These are phyloP conservation scores for Sporobolomyces roseus DNA, from an alignment of 768 basidiomycete species.

Conservation along the genomic window DNA sequence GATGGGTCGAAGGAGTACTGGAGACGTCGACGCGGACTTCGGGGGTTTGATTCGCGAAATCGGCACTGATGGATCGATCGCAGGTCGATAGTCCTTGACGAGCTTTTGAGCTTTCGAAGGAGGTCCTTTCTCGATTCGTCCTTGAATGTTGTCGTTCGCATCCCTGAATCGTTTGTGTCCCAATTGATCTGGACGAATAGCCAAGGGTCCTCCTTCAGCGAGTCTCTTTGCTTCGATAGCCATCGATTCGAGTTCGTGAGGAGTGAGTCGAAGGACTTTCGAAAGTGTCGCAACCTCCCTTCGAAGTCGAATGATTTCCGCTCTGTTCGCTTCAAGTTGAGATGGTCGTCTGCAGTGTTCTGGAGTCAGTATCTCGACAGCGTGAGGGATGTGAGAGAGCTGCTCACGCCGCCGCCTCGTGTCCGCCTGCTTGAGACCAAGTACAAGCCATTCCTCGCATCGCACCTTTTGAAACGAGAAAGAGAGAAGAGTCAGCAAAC, in stretches of 20 bases:
- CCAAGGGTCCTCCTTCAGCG: not conserved
- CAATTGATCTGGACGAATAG: no score
- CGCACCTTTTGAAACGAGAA: not conserved
- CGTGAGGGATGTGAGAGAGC: no score
- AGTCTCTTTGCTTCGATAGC: not conserved
- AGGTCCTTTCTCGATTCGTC: no score
- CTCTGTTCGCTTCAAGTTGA: not conserved
- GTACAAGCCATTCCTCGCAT: not conserved
- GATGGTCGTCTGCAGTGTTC: not conserved
- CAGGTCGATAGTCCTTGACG: no score
- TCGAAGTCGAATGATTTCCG: slow-evolving; percentile 7
- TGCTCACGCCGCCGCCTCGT: no score
- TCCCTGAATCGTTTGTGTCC: not conserved
- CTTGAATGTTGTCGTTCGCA: not conserved
- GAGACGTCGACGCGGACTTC: no score
- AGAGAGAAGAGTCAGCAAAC: no score
- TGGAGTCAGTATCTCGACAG: not conserved
- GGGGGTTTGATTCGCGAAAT: no score
- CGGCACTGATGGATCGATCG: no score
- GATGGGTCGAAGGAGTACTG: no score
- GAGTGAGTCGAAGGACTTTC: not conserved
- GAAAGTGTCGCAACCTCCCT: slow-evolving; percentile 1
- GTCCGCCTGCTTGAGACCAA: not conserved
- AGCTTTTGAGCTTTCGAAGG: no score
- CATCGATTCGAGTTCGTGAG: not conserved